A percentile compares a stretch with the other conserved stretches of the same genome.
Conservation (phyloP, 31 red algal species). For the Odonthalia washingtoniensis region DNA sequence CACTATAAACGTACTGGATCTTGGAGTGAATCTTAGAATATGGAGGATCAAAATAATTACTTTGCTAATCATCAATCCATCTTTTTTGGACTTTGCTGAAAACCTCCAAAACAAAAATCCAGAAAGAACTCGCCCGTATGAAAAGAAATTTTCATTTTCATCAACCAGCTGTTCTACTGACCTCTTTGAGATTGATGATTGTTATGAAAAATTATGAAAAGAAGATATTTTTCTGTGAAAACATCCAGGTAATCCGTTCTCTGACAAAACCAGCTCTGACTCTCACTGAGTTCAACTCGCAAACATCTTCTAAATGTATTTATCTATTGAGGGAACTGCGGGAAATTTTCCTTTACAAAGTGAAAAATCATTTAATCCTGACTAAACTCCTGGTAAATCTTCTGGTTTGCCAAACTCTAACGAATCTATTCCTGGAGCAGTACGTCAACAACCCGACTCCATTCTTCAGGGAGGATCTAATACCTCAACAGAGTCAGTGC, state of each 20-base stretch:
- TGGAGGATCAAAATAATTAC: no score
- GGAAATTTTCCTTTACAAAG: neutral
- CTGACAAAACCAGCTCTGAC: slow-evolving; percentile 72
- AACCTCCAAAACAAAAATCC: slow-evolving; percentile 2
- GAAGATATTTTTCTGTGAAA: slow-evolving; percentile 51
- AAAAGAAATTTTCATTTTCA: slow-evolving; percentile 54
- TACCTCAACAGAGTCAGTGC: no score
- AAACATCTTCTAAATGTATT: slow-evolving; percentile 53
- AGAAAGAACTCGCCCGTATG: slow-evolving; percentile 40
- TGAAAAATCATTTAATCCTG: neutral
- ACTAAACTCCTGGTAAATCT: neutral
- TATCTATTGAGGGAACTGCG: slow-evolving; percentile 60
- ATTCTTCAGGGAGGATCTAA: no score
- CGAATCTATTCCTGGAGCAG: no score
- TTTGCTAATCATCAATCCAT: no score
- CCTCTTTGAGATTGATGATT: slow-evolving; percentile 61
- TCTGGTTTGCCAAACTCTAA: neutral
- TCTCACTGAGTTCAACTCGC: slow-evolving; percentile 42
- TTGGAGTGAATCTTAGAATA: no score
- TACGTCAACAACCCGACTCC: no score
- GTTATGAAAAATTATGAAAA: slow-evolving; percentile 67
- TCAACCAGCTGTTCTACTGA: slow-evolving; percentile 56
- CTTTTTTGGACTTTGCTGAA: neutral
- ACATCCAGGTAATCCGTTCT: slow-evolving; percentile 54
- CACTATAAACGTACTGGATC: slow-evolving; percentile 11